Conservation (phyloP, 106 monocot species). For the Ottelia alismoides region DNA sequence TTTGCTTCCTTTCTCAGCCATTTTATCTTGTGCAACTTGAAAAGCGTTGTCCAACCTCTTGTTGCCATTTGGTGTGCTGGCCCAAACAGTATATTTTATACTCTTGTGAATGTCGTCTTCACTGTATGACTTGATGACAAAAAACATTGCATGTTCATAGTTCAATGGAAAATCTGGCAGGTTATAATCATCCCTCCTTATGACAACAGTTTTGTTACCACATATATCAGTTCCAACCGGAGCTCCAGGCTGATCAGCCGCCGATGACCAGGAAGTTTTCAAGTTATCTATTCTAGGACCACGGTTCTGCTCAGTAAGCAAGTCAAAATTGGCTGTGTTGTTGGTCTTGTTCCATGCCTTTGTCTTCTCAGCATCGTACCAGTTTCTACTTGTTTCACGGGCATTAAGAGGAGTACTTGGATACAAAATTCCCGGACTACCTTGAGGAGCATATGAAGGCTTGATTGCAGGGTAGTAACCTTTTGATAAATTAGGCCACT, state of each 20-base stretch:
- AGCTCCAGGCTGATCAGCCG: conserved; percentile 4
- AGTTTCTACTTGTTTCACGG: conserved; percentile 24
- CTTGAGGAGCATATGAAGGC: conserved; percentile 20
- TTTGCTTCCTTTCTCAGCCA: conserved; percentile 9
- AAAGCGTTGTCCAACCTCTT: conserved; percentile 21
- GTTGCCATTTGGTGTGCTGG: conserved; percentile 25
- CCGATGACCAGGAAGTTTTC: conserved; percentile 1
- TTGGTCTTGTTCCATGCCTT: conserved; percentile 22
- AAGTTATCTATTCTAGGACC: conserved; percentile 42
- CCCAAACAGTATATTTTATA: conserved; percentile 29
- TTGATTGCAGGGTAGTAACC: conserved; percentile 26
- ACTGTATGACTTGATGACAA: conserved; percentile 30
- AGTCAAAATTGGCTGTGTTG: conserved; percentile 18
- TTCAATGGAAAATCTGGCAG: conserved; percentile 43
- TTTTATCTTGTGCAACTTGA: conserved; percentile 13
- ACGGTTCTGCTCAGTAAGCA: conserved; percentile 42
- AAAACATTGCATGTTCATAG: conserved; percentile 19
- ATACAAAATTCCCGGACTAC: conserved; percentile 15
- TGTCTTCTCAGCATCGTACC: conserved; percentile 20
- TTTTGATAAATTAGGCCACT: conserved; percentile 15
- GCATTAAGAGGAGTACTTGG: conserved; percentile 6
- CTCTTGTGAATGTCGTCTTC: conserved; percentile 33
- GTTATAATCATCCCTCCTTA: conserved; percentile 46
- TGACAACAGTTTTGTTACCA: conserved; percentile 1
- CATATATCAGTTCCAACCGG: background rate